Conservation (phyloP, 2,329 filamentous ascomycete genomes). For the Cadophora luteo-olivacea region DNA sequence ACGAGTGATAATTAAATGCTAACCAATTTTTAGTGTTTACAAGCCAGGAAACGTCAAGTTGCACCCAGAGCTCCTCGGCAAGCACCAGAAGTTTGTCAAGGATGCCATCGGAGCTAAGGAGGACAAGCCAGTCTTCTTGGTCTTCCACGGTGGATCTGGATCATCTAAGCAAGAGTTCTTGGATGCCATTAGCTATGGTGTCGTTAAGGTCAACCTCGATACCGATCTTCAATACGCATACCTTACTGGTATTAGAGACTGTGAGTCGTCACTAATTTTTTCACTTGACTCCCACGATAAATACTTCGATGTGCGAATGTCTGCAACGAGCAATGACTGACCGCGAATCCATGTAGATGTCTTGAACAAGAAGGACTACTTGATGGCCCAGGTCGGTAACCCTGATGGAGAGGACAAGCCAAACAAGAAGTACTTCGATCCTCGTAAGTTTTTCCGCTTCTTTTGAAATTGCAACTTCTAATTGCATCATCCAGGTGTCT, state of each 20-base stretch:
- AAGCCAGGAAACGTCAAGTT: conserved; percentile 97
- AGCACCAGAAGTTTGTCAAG: conserved; percentile 94
- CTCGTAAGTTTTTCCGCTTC: conserved; percentile 26
- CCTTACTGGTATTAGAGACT: conserved; percentile 91
- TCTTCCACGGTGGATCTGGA: conserved; percentile 98
- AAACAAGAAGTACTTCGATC: conserved; percentile 94
- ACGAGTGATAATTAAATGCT: not conserved
- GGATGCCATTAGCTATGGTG: conserved; percentile 88
- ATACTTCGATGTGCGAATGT: not conserved
- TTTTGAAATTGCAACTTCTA: not conserved
- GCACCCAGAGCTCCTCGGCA: conserved; percentile 91
- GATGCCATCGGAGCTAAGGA: conserved; percentile 75
- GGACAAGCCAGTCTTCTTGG: conserved; percentile 96
- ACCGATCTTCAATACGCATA: conserved; percentile 98
- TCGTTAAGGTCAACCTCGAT: conserved; percentile 99
- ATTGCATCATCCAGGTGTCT: conserved; percentile 59
- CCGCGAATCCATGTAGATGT: conserved; percentile 55
- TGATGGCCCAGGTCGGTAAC: conserved; percentile 87
- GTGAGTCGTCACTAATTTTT: not conserved
- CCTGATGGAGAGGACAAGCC: conserved; percentile 96
- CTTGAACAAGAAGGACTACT: conserved; percentile 92
- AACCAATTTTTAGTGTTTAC: conserved; percentile 70
- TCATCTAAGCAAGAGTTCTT: conserved; percentile 89
- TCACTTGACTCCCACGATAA: not conserved
- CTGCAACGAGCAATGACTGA: not conserved